Base-by-base conservation (phyloP, 202 grass and related monocot species). In the Hordeum pubiflorum region DNA sequence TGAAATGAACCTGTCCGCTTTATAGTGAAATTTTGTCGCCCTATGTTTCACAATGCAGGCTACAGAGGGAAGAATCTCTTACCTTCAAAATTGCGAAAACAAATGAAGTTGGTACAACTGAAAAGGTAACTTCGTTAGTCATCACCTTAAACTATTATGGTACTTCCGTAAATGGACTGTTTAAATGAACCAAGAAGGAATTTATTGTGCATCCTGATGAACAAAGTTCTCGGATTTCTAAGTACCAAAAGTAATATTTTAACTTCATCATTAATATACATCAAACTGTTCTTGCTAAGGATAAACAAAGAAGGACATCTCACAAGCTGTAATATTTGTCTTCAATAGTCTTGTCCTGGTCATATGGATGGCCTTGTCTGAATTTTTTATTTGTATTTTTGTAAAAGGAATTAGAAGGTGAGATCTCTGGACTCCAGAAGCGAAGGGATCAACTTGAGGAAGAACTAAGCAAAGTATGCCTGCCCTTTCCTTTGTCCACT, bases 41-140 rank as follows among this genome's bases (percentile, higher is more conserved):
- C 27, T 79, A 15, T 92, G n/a, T 22, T 84, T 75, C 75, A 59
- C 12, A 54, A 86, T 89, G 68, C 73, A 95, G 95, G 83, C 55
- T 89, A 82, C 95, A 98, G 76, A 98, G 88, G 87, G 95, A 98
- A 91, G 95, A 98, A 65, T 91, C 95, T 78, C 85, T 98, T 58
- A 89, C 88, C 62, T 98, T 98, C 82, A 78, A 88, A 31, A 84
- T 91, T 72, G 74, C 80, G 32, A 98, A 95, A 89, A 89, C 86
- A 84, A 89, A 91, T 58, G 90, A 98, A 88, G 90, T 95, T 88
- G 84, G 74, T 88, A 83, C 72, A 77, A 33, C 64, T 78, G 95
- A 98, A 83, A 94, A 95, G 92, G 95, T 95, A 88, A 83, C 24
- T 79, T 85, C 69, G 31, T 79, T 69, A 61, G 65, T 46, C 38